These are phyloP conservation scores for Coprinellus micaceus DNA, from an alignment of 768 basidiomycete genomes.

Conservation along the genomic window DNA sequence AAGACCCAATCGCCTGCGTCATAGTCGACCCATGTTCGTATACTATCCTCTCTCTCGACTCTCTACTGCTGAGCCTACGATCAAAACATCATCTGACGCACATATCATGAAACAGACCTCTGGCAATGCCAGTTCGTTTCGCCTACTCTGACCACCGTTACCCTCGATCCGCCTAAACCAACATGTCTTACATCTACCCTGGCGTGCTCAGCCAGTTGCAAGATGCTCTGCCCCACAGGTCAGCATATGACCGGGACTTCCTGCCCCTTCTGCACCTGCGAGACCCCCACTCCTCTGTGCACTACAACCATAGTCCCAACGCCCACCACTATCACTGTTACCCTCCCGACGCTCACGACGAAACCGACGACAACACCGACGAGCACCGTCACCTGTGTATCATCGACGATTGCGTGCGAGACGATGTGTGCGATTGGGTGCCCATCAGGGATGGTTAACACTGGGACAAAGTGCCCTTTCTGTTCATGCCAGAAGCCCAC, in stretches of 20 bases:
- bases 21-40: slow-evolving; percentile 4
- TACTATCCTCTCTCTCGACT: no score
- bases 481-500: slow-evolving; percentile 3
- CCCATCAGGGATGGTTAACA: no score
- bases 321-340: no score
- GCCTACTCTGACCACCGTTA: not conserved
- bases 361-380: no score
- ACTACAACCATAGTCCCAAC: not conserved
- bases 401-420: no score
- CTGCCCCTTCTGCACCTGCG: slow-evolving; percentile 6
- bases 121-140: slow-evolving; percentile 5
- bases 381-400: no score
- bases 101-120: not conserved
- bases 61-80: no score
- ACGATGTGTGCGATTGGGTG: no score
- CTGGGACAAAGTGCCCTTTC: no score
- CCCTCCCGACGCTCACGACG: no score
- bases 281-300: slow-evolving; percentile 4
- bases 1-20: not conserved
- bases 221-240: not conserved
- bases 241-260: slow-evolving; percentile 6
- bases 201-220: slow-evolving; percentile 5
- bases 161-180: not conserved
- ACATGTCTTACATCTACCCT: slow-evolving; percentile 7
- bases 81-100: not conserved